Evolutionary conservation across 768 basidiomycete species (phyloP), one percentile per base, ranked within the genome.

Genomic region (Podaxis pistillaris): DNA sequence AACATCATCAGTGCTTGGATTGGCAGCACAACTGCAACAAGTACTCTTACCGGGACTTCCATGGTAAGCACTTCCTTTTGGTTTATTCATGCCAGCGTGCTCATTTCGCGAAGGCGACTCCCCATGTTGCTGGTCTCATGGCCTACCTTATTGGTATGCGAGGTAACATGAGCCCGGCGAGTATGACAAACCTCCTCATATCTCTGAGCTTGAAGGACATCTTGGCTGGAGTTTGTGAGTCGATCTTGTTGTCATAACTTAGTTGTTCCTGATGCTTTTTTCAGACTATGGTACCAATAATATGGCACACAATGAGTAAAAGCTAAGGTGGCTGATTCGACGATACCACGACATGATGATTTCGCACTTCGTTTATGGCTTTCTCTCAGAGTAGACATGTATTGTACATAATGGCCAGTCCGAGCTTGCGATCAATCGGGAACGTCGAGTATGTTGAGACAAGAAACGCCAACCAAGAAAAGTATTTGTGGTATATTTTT

Each of bases 71-170:
- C n/a, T 9, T 19, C 17, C 5, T 2, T 26, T 13, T 56, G 52
- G 49, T 24, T 9, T 26, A 46, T 36, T 47, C 44, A 9, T 36
- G 30, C 33, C 13, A 13, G 9, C 33, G 62, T 7, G n/a, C 22
- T 12, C n/a, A 33, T 37, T 38, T 19, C 44, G 5, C 17, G 6
- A n/a, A 72, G 75, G 74, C 79, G 53, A 71, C 78, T 30, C 76
- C 79, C 22, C 75, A 80, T 62, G 69, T 81, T 33, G 68, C 78
- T n/a, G 79, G 79, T 33, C 68, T 80, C 55, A 69, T 78, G 17
- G 78, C 78, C 22, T 77, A 75, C 53, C 63, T 77, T 38, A 71
- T 79, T 47, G 62, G 65, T 46, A 57, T 69, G 8, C 64, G 72
- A 33, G 77, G 76, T 2, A 72, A 73, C 52, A 64, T 58, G 46